A percentile compares a stretch with the other conserved stretches of the same genome.
phyloP scores from a whole-genome alignment of 768 basidiomycete species.

The Gymnopilus dilepis region DNA sequence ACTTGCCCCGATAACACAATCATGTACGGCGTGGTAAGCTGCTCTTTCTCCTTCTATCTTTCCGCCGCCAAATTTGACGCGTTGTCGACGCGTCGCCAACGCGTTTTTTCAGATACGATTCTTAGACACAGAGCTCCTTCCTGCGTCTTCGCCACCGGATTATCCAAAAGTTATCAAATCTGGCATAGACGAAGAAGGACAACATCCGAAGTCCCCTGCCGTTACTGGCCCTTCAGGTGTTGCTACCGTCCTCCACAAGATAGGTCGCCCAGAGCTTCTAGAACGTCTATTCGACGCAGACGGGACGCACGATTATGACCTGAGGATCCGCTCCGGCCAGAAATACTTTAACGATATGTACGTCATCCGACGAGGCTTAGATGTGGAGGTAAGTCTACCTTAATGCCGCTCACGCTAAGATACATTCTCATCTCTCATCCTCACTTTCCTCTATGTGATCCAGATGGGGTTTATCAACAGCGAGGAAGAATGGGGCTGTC shows the following conservation, averaged over 20 bases:
- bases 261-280: constrained; percentile 25
- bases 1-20: no score
- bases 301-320: constrained; percentile 24
- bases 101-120: constrained; percentile 22
- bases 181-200: constrained; percentile 32
- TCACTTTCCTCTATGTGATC: no score
- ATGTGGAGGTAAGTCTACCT: constrained; percentile 21
- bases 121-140: constrained; percentile 28
- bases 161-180: constrained; percentile 33
- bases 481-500: constrained; percentile 20
- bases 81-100: background rate
- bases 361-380: constrained; percentile 10
- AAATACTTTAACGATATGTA: constrained; percentile 11
- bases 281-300: constrained; percentile 28
- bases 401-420: no score
- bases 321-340: constrained; percentile 10
- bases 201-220: constrained; percentile 28
- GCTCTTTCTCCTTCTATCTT: background rate
- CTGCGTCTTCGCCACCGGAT: constrained; percentile 25
- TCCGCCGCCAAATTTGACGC: background rate
- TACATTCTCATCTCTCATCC: no score
- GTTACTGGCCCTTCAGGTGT: constrained; percentile 27
- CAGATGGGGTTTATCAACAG: constrained; percentile 24
- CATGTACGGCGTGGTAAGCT: constrained; percentile 25
- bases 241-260: constrained; percentile 26